Evolutionary conservation across 371 early-diverging fungal genomes (phyloP).

Genomic region (Mortierella sp.): DNA sequence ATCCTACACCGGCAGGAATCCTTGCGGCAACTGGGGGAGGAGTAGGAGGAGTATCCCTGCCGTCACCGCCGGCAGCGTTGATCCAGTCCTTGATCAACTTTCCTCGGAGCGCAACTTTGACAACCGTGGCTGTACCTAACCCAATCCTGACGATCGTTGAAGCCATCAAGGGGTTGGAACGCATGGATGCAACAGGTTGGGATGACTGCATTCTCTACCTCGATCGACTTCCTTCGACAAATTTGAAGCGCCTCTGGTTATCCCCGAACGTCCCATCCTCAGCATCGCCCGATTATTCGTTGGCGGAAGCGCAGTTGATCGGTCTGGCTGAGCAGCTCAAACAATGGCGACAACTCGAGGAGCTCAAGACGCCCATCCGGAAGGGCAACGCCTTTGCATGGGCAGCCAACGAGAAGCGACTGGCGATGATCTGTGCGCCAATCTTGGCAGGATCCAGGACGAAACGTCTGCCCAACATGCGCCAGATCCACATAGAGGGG

Average conservation of each 20-base stretch:
- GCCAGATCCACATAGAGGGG: slow-evolving; percentile 31
- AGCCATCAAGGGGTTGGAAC: slow-evolving; percentile 21
- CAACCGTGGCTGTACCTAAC: background rate
- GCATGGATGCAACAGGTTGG: slow-evolving; percentile 39
- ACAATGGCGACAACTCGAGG: slow-evolving; percentile 29
- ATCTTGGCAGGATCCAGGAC: slow-evolving; percentile 33
- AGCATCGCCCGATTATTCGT: slow-evolving; percentile 4
- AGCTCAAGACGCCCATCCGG: slow-evolving; percentile 36
- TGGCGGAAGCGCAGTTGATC: background rate
- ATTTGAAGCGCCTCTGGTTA: slow-evolving; percentile 26
- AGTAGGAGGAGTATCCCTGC: background rate
- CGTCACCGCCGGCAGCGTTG: background rate
- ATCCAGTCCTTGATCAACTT: background rate
- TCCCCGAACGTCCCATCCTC: slow-evolving; percentile 25
- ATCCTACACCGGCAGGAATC: background rate
- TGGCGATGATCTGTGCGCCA: slow-evolving; percentile 37
- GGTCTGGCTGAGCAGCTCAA: slow-evolving; percentile 24
- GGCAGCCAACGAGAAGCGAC: slow-evolving; percentile 33
- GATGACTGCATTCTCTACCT: slow-evolving; percentile 27
- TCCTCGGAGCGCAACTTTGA: background rate
- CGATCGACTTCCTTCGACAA: slow-evolving; percentile 6
- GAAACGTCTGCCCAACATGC: slow-evolving; percentile 28
- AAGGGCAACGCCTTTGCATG: slow-evolving; percentile 34
- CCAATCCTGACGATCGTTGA: slow-evolving; percentile 16
- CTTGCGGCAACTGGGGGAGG: background rate